Evolutionary conservation across 202 grass and related monocot genomes (phyloP).

Genomic region (Carex sylvatica): DNA sequence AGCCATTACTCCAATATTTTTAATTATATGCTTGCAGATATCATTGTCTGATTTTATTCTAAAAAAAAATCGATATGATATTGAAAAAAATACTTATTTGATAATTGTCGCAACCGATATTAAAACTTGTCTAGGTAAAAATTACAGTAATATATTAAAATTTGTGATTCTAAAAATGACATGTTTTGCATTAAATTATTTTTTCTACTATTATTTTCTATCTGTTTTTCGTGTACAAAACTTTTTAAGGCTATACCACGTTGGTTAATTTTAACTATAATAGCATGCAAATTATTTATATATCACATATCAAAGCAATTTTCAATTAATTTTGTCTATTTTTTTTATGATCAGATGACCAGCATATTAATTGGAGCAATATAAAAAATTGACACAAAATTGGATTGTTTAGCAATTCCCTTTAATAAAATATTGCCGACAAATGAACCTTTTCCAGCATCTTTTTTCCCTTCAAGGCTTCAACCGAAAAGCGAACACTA

Average conservation of each 20-base stretch:
- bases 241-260: too few species aligned
- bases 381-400: background rate
- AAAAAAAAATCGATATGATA: background rate
- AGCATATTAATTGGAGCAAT: background rate
- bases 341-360: background rate
- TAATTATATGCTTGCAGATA: background rate
- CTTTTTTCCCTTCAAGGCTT: background rate
- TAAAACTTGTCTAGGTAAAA: too few species aligned
- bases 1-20: background rate
- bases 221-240: too few species aligned
- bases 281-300: background rate
- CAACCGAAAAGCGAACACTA: background rate
- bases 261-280: too few species aligned
- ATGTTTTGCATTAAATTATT: background rate
- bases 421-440: background rate
- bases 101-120: too few species aligned
- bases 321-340: background rate
- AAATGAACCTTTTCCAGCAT: background rate
- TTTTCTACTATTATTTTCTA: too few species aligned
- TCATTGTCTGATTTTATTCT: background rate
- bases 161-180: background rate
- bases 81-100: background rate
- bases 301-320: background rate
- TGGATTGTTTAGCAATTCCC: background rate
- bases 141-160: background rate